Evolutionary conservation across 257 asterid species (phyloP).

Genomic region (Scutellaria baicalensis): DNA sequence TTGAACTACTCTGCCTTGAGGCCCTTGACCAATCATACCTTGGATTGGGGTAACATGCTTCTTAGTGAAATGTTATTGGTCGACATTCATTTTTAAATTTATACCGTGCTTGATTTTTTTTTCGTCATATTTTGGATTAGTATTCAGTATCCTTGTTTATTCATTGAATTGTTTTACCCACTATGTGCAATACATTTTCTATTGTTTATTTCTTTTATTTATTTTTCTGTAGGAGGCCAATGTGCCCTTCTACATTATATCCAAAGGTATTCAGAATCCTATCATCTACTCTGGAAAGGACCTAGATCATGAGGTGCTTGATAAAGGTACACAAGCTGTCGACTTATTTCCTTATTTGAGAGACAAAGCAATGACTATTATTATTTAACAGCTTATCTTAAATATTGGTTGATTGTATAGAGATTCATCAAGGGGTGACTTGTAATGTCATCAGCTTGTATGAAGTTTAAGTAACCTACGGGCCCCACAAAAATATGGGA

Average conservation of each 20-base stretch:
- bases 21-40: neutral
- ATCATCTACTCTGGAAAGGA: conserved; percentile 39
- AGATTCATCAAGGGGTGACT: conserved; percentile 11
- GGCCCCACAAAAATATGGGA: neutral
- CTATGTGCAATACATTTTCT: neutral
- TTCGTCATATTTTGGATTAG: neutral
- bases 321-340: conserved; percentile 43
- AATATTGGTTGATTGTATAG: neutral
- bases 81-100: neutral
- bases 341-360: conserved; percentile 9
- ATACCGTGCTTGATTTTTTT: neutral
- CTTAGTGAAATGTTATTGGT: too few species aligned
- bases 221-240: conserved; percentile 29
- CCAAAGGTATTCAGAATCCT: conserved; percentile 55
- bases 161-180: neutral
- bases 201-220: neutral
- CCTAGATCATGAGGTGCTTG: conserved; percentile 45
- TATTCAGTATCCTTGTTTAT: neutral
- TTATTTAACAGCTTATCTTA: neutral
- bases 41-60: neutral
- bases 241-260: conserved; percentile 49
- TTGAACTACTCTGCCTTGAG: neutral
- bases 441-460: conserved; percentile 3
- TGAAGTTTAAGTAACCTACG: conserved; percentile 1
- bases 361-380: neutral